Base-by-base conservation (phyloP, 2,329 filamentous ascomycete species). In the Aspergillus sp. region DNA sequence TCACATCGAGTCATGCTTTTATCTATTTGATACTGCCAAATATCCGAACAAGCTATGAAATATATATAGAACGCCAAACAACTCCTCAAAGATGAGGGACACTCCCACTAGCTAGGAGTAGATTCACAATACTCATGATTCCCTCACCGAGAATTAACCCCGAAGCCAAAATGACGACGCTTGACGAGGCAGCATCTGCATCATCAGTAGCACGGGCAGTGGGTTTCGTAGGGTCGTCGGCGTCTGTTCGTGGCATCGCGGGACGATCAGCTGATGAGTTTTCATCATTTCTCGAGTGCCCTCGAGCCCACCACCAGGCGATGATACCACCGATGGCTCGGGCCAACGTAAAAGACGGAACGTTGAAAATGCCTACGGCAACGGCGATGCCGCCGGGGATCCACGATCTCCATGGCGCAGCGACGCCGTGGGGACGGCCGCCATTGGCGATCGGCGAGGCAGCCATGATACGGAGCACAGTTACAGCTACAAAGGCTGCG, bases 321-420 rank as follows among this genome's bases (percentile, higher is more conserved):
- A 89, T 78, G 48, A 89, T 65, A 0, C 95, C 95, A 3, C 95
- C 95, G 9, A 92, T 87, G 0, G 92, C 91, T 64, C 95, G 83
- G 0, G 95, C 93, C 43, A 99, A 81, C 0, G 95, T 99, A 74
- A 99, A 99, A 0, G 92, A 96, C 0, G 95, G 95, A 0, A 94
- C 92, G 71, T 98, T 99, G 79, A 98, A 99, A 88, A 99, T 99
- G 53, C 95, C 93, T 70, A 97, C 92, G 45, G 95, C 95, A 22
- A 99, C 94, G 3, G 95, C 94, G 71, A 99, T 97, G 0, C 95
- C 95, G 7, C 95, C 94, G 0, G 95, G 95, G 13, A 99, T 83
- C 74, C 87, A 91, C 2, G 87, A 81, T 69, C 91, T 84, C 92
- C 92, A 96, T 6, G 71, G 70, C 1, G 76, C 70, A 63, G 80